Evolutionary conservation across 768 basidiomycete genomes (phyloP).

Genomic region (Sporobolomyces phaffii): DNA sequence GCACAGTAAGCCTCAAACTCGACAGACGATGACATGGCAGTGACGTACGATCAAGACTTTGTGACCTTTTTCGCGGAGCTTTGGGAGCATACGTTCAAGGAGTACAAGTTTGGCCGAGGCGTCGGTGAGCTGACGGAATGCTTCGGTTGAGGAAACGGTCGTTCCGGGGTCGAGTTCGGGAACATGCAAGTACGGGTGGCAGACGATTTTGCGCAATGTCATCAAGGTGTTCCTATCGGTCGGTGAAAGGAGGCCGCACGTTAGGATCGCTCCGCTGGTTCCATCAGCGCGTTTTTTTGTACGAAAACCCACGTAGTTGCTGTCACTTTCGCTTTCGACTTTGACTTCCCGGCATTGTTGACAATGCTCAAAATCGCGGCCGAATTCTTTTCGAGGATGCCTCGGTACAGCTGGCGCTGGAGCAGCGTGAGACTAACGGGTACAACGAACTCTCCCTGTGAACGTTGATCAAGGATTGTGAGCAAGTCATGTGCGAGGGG

Average conservation of each 20-base stretch:
- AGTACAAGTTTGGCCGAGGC: constrained; percentile 63
- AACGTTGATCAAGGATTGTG: no score
- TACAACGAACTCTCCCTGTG: constrained; percentile 48
- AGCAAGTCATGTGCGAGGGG: no score
- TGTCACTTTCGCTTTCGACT: not conserved
- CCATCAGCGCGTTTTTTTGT: no score
- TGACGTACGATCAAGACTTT: constrained; percentile 63
- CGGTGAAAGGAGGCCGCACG: no score
- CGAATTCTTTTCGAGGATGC: constrained; percentile 46
- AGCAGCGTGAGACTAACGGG: constrained; percentile 47
- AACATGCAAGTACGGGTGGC: constrained; percentile 55
- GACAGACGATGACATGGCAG: rapidly evolving
- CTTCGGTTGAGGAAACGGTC: constrained; percentile 6
- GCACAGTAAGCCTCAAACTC: no score
- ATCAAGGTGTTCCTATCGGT: constrained; percentile 77
- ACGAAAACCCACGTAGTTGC: constrained; percentile 28
- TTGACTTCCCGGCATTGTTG: constrained; percentile 16
- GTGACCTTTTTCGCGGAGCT: constrained; percentile 85
- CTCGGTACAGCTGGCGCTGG: constrained; percentile 48
- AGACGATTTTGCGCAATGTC: constrained; percentile 95
- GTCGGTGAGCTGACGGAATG: constrained; percentile 34
- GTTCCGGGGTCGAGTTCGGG: constrained; percentile 37
- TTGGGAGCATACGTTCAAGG: constrained; percentile 75
- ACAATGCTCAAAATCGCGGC: constrained; percentile 30
- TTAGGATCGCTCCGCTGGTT: no score